phyloP scores from a whole-genome alignment of 2,329 filamentous ascomycete species.

The Capronia americana region DNA sequence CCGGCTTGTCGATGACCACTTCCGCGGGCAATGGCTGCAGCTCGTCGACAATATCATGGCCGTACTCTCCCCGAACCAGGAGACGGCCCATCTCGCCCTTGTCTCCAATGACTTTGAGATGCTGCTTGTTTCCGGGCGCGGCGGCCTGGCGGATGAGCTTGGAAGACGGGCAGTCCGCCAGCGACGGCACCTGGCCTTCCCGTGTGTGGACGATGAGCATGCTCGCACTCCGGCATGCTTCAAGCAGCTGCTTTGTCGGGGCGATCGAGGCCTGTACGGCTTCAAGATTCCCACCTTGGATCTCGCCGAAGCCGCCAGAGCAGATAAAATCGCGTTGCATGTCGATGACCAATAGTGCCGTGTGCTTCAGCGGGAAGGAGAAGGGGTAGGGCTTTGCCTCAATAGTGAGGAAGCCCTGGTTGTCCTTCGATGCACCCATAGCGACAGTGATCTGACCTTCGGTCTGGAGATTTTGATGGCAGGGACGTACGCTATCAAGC shows the following conservation, averaged over 20 bases:
- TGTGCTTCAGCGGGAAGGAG: constrained; percentile 54
- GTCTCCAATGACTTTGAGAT: constrained; percentile 59
- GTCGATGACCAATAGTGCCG: constrained; percentile 59
- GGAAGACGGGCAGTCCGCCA: constrained; percentile 60
- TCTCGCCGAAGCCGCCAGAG: constrained; percentile 58
- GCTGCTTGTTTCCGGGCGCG: constrained; percentile 53
- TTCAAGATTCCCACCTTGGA: constrained; percentile 55
- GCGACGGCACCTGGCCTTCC: constrained; percentile 58
- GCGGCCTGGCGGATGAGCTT: constrained; percentile 58
- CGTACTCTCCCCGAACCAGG: constrained; percentile 60
- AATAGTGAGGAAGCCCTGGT: constrained; percentile 80
- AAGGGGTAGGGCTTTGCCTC: constrained; percentile 65
- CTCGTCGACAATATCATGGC: constrained; percentile 63
- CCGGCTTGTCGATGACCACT: constrained; percentile 64
- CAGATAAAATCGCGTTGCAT: constrained; percentile 61
- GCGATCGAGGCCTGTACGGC: constrained; percentile 49
- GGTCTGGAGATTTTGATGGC: neutral
- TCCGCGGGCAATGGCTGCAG: constrained; percentile 59
- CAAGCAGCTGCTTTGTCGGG: constrained; percentile 51
- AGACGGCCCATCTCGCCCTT: constrained; percentile 60
- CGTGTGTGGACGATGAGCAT: constrained; percentile 58
- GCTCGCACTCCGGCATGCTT: constrained; percentile 51
- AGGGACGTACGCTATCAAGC: neutral
- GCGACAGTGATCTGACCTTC: neutral
- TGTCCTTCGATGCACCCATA: constrained; percentile 41